These are phyloP conservation scores for Triticum aestivum DNA, from an alignment of 176 grass and related monocot species.

Conservation along the genomic window DNA sequence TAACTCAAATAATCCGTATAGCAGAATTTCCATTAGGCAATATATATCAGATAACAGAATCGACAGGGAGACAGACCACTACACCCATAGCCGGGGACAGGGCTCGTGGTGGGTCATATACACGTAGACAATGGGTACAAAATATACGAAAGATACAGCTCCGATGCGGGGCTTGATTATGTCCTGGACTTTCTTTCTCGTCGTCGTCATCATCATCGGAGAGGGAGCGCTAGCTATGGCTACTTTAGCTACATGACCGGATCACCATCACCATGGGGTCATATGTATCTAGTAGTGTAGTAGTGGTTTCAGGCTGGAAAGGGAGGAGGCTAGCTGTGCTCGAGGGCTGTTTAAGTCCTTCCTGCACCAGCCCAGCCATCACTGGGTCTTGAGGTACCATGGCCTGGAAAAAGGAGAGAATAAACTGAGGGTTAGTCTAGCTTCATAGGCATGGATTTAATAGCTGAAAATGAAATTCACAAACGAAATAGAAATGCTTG, in stretches of 20 bases:
- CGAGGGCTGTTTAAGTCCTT: neutral
- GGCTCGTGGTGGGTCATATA: constrained; percentile 20
- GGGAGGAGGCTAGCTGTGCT: neutral
- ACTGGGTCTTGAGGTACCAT: constrained; percentile 7
- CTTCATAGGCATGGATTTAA: neutral
- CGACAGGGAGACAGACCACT: neutral
- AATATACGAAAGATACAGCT: constrained; percentile 30
- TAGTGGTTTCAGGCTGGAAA: constrained; percentile 17
- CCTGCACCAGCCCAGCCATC: neutral
- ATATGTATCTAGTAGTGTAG: constrained; percentile 13
- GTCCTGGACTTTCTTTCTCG: neutral
- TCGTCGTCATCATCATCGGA: neutral
- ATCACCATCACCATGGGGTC: neutral
- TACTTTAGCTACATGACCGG: neutral
- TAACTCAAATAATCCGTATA: neutral
- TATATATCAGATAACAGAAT: neutral
- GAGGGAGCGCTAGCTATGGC: neutral
- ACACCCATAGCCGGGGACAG: neutral
- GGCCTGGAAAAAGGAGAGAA: neutral
- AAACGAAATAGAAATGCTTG: too few species aligned
- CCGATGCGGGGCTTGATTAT: constrained; percentile 26
- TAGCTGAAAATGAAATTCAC: neutral
- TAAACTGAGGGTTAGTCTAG: neutral
- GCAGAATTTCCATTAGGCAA: neutral
- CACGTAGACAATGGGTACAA: constrained; percentile 20